Conservation (phyloP, 108 stramenopile species). For the Stephanodiscus minutulus region DNA sequence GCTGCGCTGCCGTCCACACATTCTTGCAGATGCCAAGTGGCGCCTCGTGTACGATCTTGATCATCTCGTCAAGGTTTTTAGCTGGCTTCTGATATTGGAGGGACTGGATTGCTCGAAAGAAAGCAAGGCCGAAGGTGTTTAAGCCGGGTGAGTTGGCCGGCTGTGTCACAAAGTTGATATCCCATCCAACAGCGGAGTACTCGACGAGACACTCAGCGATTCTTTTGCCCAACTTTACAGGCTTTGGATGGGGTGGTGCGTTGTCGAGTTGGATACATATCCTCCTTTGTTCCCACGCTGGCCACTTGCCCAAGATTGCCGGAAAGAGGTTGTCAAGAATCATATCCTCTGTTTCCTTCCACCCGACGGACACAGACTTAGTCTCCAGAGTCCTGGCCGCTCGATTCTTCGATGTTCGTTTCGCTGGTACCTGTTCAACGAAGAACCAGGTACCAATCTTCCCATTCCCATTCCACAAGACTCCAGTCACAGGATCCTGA, state of each 20-base stretch:
- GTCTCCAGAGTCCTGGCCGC: not conserved
- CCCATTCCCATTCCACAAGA: constrained; percentile 13
- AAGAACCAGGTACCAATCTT: constrained; percentile 14
- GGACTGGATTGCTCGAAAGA: constrained; percentile 16
- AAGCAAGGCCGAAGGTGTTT: constrained; percentile 16
- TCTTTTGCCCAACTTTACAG: not conserved
- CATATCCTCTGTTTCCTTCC: not conserved
- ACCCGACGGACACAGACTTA: not conserved
- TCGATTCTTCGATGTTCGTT: not conserved
- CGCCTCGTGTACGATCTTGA: not conserved
- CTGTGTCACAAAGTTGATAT: not conserved
- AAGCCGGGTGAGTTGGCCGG: constrained; percentile 9
- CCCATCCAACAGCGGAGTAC: not conserved
- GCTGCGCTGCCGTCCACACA: constrained; percentile 10
- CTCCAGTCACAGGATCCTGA: constrained; percentile 9
- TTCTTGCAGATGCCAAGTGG: constrained; percentile 7
- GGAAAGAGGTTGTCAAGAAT: not conserved
- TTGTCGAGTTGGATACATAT: constrained; percentile 16
- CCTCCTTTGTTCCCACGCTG: not conserved
- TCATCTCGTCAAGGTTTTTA: constrained; percentile 8
- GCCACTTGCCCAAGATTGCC: constrained; percentile 4
- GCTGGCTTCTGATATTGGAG: constrained; percentile 10
- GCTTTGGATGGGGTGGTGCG: not conserved
- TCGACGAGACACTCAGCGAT: not conserved
- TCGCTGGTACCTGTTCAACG: not conserved